Conservation (phyloP, 345 rosid genomes). For the Raphanus sativus region DNA sequence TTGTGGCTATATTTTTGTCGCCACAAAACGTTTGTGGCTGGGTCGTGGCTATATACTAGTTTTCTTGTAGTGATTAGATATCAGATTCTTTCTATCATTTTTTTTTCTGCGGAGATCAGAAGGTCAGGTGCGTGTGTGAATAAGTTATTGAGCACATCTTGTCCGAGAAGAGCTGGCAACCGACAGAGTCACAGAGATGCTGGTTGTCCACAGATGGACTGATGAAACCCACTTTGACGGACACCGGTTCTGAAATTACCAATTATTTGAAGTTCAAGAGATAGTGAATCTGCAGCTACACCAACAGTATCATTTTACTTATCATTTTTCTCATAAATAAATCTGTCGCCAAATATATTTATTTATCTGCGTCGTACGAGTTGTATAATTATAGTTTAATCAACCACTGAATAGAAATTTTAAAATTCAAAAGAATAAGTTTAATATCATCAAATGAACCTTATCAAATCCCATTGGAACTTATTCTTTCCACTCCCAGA, state of each 20-base stretch:
- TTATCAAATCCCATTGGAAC: neutral
- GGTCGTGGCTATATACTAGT: neutral
- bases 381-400: neutral
- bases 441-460: neutral
- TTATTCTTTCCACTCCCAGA: neutral
- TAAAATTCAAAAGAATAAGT: neutral
- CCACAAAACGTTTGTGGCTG: neutral
- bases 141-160: neutral
- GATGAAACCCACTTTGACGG: slow-evolving; percentile 23
- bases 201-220: slow-evolving; percentile 36
- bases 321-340: neutral
- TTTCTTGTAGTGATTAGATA: neutral
- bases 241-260: slow-evolving; percentile 43
- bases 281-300: neutral
- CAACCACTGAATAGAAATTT: neutral
- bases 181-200: slow-evolving; percentile 69
- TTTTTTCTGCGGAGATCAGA: neutral
- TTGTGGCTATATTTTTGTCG: neutral
- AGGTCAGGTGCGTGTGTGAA: neutral
- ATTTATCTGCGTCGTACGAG: neutral
- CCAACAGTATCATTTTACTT: neutral
- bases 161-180: slow-evolving; percentile 66
- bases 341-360: neutral
- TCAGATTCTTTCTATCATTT: neutral
- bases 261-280: neutral